Conservation (phyloP, 192 early-diverging fungal species). For the Helicostylum pulchrum region DNA sequence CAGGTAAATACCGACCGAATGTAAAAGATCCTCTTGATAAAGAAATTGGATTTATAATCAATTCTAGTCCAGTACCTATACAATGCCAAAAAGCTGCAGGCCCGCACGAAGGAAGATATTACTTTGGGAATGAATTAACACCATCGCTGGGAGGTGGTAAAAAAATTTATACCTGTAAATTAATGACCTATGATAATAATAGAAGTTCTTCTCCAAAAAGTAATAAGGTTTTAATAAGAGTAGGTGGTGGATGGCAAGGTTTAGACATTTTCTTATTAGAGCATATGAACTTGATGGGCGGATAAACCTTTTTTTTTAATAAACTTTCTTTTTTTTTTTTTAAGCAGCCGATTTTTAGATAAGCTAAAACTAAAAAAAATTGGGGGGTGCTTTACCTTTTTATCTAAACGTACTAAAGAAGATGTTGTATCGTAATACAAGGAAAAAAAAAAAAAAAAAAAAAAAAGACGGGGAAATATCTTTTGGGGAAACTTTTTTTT, state of each 20-base stretch:
- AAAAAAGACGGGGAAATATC: background rate
- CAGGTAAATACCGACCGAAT: constrained; percentile 35
- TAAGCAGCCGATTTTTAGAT: no score
- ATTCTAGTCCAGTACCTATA: constrained; percentile 48
- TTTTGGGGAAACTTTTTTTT: background rate
- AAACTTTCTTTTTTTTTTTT: no score
- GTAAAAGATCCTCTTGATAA: constrained; percentile 48
- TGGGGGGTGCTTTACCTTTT: no score
- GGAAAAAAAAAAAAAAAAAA: background rate
- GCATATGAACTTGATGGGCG: constrained; percentile 38
- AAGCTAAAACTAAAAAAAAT: no score
- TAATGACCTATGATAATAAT: constrained; percentile 37
- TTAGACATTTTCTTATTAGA: constrained; percentile 61
- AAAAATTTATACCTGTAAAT: constrained; percentile 45
- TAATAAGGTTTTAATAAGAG: constrained; percentile 56
- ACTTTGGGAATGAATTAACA: constrained; percentile 47
- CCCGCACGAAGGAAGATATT: constrained; percentile 37
- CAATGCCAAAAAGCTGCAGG: constrained; percentile 39
- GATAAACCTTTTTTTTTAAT: constrained; percentile 8
- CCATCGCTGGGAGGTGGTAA: constrained; percentile 39
- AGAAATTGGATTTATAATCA: constrained; percentile 52
- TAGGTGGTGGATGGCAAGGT: constrained; percentile 63
- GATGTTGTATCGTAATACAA: background rate
- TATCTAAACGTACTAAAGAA: no score
- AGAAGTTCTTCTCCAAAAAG: constrained; percentile 20